Evolutionary conservation across 495 filamentous ascomycete species (phyloP), one percentile per base, ranked within the genome.

Genomic region (Trichoderma erinaceum): DNA sequence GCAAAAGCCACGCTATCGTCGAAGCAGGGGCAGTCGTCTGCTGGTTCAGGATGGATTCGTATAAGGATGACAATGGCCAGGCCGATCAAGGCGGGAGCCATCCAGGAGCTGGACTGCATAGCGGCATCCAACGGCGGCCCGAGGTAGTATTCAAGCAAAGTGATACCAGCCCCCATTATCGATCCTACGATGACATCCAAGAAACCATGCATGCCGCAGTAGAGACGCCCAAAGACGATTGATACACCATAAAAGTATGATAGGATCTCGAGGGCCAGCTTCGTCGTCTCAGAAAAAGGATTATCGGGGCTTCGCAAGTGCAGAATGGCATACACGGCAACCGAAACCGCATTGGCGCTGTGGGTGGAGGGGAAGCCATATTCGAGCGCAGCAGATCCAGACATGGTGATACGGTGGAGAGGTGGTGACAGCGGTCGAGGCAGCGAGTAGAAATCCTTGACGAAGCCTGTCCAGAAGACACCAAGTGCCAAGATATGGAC

Each of bases 121-220:
- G 85, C 93, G 18, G 78, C 71, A 65, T 97, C 90, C 66, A 94
- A 83, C 4, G 73, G 72, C 3, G 88, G 80, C 16, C 88, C 91
- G 73, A 85, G 92, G 65, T 86, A 74, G 71, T 88, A 92, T 75
- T 97, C 92, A 46, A 90, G 72, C 23, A 89, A 75, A 2, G 92
- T 81, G 68, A 86, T 84, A 38, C 74, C 68, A 27, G 88, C 87
- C 21, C 93, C 95, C 66, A 98, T 82, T 23, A 86, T 69, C 65
- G 86, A 90, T 3, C 95, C 95, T 70, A 93, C 74, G 16, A 92
- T 77, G 15, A 96, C 91, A 76, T 99, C 95, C 50, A 97, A 80
- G 78, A 99, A 95, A 44, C 95, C 95, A 78, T 99, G 95, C 95
- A 99, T 99, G 65, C 95, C 95, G 74, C 95, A 98, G 78, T 98